phyloP scores from a whole-genome alignment of 192 early-diverging fungal species.

The Piromyces finnis region DNA sequence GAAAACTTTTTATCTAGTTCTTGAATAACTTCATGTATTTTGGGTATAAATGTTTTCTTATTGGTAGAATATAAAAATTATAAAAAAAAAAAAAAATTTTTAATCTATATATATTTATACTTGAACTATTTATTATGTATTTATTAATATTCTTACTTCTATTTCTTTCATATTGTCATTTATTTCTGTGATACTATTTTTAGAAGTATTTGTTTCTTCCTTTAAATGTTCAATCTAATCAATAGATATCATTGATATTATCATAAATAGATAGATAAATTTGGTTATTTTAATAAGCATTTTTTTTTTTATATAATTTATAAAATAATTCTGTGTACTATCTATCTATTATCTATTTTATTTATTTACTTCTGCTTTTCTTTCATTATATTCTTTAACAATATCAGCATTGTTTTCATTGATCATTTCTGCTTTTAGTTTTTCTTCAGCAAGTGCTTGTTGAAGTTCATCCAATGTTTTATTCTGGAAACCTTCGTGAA shows the following conservation, averaged over 20 bases:
- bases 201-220: background rate
- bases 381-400: constrained; percentile 47
- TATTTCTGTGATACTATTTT: constrained; percentile 29
- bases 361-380: constrained; percentile 1
- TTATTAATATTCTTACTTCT: constrained; percentile 2
- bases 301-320: no score
- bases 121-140: no score
- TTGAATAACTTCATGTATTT: constrained; percentile 34
- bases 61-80: constrained; percentile 1
- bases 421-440: constrained; percentile 31
- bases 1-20: constrained; percentile 52
- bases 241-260: background rate
- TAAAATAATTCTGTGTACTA: no score
- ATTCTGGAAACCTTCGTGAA: constrained; percentile 17
- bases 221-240: background rate
- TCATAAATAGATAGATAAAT: no score
- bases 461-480: constrained; percentile 44
- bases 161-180: constrained; percentile 14
- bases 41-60: constrained; percentile 41
- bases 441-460: constrained; percentile 27
- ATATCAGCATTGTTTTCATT: constrained; percentile 29
- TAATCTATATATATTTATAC: no score
- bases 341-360: no score
- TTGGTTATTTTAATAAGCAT: no score
- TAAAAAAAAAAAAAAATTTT: no score